Conservation (phyloP, 352 stramenopile species). For the Blastocystis hominis region DNA sequence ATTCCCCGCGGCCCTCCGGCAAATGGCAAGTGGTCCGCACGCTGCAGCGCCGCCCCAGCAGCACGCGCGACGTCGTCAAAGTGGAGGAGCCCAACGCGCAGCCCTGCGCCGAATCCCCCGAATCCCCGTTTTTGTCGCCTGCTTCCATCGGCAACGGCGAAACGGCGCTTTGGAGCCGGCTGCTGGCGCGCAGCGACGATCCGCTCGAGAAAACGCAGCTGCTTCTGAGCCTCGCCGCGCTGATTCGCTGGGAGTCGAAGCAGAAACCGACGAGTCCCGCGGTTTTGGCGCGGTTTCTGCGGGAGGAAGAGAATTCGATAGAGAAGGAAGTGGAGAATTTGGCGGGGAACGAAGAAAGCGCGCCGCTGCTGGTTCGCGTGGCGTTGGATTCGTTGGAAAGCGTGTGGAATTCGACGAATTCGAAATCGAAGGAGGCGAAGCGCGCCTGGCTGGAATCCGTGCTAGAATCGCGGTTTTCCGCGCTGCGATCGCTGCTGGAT, state of each 20-base stretch:
- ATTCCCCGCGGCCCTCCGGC: too few species aligned
- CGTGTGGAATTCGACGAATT: not conserved
- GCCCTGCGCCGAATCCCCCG: not conserved
- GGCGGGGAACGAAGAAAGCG: not conserved
- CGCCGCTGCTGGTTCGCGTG: not conserved
- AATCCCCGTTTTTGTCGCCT: not conserved
- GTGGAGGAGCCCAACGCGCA: not conserved
- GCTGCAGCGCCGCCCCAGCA: not conserved
- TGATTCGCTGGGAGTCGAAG: not conserved
- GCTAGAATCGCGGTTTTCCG: too few species aligned
- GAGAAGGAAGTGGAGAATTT: not conserved
- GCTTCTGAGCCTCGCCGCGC: not conserved
- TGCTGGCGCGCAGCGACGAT: not conserved
- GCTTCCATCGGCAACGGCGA: too few species aligned
- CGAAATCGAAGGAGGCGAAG: not conserved
- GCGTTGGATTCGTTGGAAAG: not conserved
- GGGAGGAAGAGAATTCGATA: not conserved
- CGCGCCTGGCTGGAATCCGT: not conserved
- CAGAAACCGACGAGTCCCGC: not conserved
- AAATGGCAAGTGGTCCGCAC: not conserved
- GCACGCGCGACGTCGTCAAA: not conserved
- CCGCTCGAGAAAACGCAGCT: not conserved
- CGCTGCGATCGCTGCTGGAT: not conserved
- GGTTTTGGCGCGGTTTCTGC: not conserved
- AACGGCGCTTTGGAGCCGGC: not conserved